These are phyloP conservation scores for Kuraishia borneana DNA, from an alignment of 805 yeast species.

Conservation along the genomic window DNA sequence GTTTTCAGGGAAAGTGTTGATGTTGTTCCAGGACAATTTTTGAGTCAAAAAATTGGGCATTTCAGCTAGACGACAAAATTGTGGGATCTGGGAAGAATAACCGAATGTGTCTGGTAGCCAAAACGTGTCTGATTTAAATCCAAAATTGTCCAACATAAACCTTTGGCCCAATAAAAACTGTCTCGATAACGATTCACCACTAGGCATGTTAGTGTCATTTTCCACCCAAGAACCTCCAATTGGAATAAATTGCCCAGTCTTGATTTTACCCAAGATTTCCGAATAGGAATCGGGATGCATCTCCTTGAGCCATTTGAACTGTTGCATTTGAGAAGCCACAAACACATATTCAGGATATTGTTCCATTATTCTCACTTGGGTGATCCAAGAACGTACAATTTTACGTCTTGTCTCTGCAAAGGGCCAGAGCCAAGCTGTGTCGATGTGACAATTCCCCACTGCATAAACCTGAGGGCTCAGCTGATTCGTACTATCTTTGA, in stretches of 20 bases:
- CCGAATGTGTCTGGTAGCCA: slow-evolving; percentile 99
- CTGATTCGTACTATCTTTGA: slow-evolving; percentile 25
- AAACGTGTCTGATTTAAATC: slow-evolving; percentile 59
- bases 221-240: slow-evolving; percentile 99
- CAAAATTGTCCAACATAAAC: slow-evolving; percentile 72
- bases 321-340: slow-evolving; percentile 95
- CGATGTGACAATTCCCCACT: slow-evolving; percentile 93
- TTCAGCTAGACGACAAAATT: slow-evolving; percentile 78
- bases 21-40: slow-evolving; percentile 93
- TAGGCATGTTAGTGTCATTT: slow-evolving; percentile 92
- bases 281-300: slow-evolving; percentile 78
- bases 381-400: slow-evolving; percentile 90
- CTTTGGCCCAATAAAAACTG: slow-evolving; percentile 89
- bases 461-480: slow-evolving; percentile 56
- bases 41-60: slow-evolving; percentile 83
- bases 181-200: slow-evolving; percentile 81
- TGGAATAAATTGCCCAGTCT: slow-evolving; percentile 70
- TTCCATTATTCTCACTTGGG: slow-evolving; percentile 77
- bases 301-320: slow-evolving; percentile 79
- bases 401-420: slow-evolving; percentile 92
- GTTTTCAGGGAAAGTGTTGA: slow-evolving; percentile 78
- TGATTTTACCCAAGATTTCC: slow-evolving; percentile 53
- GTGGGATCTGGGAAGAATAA: slow-evolving; percentile 91
- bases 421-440: slow-evolving; percentile 99
- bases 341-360: slow-evolving; percentile 87